These are phyloP conservation scores for Penicillium freii DNA, from an alignment of 2,329 filamentous ascomycete genomes.

Conservation along the genomic window DNA sequence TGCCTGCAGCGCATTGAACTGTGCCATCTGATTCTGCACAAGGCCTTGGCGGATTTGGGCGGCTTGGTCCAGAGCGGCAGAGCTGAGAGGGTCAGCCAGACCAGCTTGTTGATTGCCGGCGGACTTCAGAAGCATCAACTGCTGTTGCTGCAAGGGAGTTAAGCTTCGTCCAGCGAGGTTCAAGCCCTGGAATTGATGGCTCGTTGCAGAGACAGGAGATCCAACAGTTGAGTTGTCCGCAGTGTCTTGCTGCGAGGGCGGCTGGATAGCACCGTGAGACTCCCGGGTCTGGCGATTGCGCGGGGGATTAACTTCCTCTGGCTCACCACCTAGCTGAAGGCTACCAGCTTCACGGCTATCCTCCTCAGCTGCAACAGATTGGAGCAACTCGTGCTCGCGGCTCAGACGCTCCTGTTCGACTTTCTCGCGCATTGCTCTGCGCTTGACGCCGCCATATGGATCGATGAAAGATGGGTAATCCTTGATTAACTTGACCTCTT, in stretches of 20 bases:
- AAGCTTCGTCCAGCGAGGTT: constrained; percentile 69
- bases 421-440: constrained; percentile 72
- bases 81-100: constrained; percentile 46
- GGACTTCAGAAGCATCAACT: constrained; percentile 64
- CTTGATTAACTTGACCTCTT: constrained; percentile 53
- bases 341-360: constrained; percentile 81
- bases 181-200: constrained; percentile 52
- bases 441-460: constrained; percentile 73
- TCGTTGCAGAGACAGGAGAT: constrained; percentile 40
- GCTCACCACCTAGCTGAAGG: constrained; percentile 85
- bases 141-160: constrained; percentile 76
- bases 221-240: constrained; percentile 44
- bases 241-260: constrained; percentile 68
- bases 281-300: constrained; percentile 52
- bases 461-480: constrained; percentile 79
- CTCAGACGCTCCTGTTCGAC: constrained; percentile 60
- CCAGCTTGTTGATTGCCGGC: constrained; percentile 60
- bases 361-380: constrained; percentile 58
- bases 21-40: constrained; percentile 49
- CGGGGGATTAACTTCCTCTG: constrained; percentile 69
- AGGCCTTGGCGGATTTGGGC: constrained; percentile 45
- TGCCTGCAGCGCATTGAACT: constrained; percentile 56
- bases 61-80: constrained; percentile 41
- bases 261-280: constrained; percentile 67
- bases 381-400: constrained; percentile 54